These are phyloP conservation scores for Gypsophila paniculata DNA, from an alignment of 179 eudicot genomes.

Conservation along the genomic window DNA sequence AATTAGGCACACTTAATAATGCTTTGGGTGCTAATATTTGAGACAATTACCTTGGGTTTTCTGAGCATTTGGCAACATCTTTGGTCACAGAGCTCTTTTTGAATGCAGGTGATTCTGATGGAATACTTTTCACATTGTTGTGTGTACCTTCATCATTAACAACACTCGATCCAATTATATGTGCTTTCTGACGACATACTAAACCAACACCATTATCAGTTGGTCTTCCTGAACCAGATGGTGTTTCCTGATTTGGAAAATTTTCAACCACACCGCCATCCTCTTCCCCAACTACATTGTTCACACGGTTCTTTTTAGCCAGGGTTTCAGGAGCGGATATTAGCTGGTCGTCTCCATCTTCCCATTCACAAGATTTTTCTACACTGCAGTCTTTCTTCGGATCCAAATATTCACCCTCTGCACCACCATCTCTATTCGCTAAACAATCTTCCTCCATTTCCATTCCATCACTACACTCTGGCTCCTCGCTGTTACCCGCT, in stretches of 20 bases:
- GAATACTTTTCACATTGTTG: slow-evolving; percentile 14
- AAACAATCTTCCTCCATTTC: slow-evolving; percentile 21
- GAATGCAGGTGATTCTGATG: slow-evolving; percentile 22
- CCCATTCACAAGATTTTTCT: slow-evolving; percentile 7
- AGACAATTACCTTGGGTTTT: slow-evolving; percentile 46
- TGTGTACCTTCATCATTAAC: slow-evolving; percentile 17
- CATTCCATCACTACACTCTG: slow-evolving; percentile 23
- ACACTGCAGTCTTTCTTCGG: neutral
- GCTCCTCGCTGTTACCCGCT: slow-evolving; percentile 26
- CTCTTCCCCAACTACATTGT: slow-evolving; percentile 19
- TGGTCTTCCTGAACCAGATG: slow-evolving; percentile 16
- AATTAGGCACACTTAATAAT: neutral
- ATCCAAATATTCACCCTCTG: slow-evolving; percentile 13
- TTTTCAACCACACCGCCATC: slow-evolving; percentile 23
- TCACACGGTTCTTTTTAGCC: slow-evolving; percentile 17
- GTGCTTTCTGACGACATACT: slow-evolving; percentile 19
- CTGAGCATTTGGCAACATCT: slow-evolving; percentile 33
- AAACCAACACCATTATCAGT: slow-evolving; percentile 21
- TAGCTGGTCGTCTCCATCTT: slow-evolving; percentile 18
- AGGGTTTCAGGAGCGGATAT: neutral
- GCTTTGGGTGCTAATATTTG: neutral
- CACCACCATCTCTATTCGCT: neutral
- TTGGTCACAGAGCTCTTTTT: slow-evolving; percentile 23
- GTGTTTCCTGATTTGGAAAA: slow-evolving; percentile 24
- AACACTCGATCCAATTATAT: slow-evolving; percentile 10